Evolutionary conservation across 164 flowering plant species (phyloP).

Genomic region (Chloranthus sessilifolius): DNA sequence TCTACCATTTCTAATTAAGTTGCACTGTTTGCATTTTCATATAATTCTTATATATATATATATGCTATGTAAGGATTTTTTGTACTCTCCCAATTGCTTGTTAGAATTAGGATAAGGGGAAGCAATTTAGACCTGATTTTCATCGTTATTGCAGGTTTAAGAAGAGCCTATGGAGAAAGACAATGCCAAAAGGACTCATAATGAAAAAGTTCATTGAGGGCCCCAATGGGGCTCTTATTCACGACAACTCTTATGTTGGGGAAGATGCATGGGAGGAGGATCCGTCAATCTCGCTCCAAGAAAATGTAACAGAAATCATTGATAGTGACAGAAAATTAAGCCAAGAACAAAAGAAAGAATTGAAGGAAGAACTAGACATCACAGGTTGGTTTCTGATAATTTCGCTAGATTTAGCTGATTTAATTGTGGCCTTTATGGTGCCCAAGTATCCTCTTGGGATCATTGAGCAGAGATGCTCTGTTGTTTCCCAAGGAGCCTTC

Average conservation of each 20-base stretch:
- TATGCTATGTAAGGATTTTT: too few species aligned
- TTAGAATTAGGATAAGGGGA: background rate
- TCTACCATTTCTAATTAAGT: too few species aligned
- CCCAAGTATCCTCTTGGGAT: too few species aligned
- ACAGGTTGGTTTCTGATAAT: conserved; percentile 42
- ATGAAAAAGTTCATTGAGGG: conserved; percentile 78
- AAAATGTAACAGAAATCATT: conserved; percentile 40
- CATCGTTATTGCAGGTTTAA: conserved; percentile 48
- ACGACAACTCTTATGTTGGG: conserved; percentile 78
- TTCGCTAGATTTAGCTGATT: too few species aligned
- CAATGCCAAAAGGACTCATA: conserved; percentile 85
- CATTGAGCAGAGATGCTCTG: too few species aligned
- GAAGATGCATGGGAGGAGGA: conserved; percentile 96
- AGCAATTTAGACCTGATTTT: background rate
- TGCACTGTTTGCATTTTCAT: too few species aligned
- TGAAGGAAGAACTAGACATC: conserved; percentile 52
- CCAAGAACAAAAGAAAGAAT: conserved; percentile 43
- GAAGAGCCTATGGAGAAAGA: conserved; percentile 85
- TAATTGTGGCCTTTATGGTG: too few species aligned
- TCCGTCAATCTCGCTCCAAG: conserved; percentile 32
- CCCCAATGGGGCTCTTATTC: conserved; percentile 69
- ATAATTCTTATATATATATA: too few species aligned
- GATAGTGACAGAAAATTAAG: conserved; percentile 36
- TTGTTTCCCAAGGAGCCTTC: too few species aligned
- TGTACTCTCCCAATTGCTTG: background rate